Percentiles rank a stretch among this genome's conserved stretches.
These are phyloP conservation scores for Phlebopus sp. DNA, from an alignment of 1,284 basidiomycete species.

Conservation along the genomic window DNA sequence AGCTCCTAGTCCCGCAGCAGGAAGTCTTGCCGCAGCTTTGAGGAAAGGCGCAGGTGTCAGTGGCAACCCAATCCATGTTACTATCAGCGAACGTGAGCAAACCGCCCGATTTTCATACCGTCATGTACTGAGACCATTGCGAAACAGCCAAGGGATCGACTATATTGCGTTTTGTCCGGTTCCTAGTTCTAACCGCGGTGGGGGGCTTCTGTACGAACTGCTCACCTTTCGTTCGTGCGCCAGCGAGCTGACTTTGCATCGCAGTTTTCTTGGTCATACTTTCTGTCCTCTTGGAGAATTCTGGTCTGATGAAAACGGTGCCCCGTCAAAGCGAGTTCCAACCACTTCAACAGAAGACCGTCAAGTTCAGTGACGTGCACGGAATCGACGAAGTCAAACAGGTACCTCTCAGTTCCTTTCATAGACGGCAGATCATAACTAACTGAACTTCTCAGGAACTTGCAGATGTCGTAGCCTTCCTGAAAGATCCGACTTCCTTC, in stretches of 20 bases:
- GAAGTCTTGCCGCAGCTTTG: slow-evolving; percentile 41
- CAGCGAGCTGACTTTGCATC: slow-evolving; percentile 5
- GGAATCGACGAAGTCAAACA: slow-evolving; percentile 94
- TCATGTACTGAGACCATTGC: not conserved
- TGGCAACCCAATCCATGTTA: slow-evolving; percentile 70
- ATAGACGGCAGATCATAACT: not conserved
- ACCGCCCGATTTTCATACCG: not conserved
- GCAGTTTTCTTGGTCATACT: slow-evolving; percentile 79
- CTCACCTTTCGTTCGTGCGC: slow-evolving; percentile 7
- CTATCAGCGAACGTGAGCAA: slow-evolving; percentile 73
- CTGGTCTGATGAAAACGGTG: slow-evolving; percentile 86
- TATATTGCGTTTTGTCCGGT: slow-evolving; percentile 61
- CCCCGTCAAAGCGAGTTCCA: slow-evolving; percentile 76
- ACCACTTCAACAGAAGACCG: slow-evolving; percentile 71
- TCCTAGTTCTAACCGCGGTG: slow-evolving; percentile 49
- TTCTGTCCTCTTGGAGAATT: slow-evolving; percentile 88
- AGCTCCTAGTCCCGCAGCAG: slow-evolving; percentile 36
- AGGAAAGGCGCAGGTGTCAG: slow-evolving; percentile 42
- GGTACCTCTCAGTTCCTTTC: slow-evolving; percentile 35
- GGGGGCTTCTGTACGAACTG: slow-evolving; percentile 56
- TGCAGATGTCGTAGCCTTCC: slow-evolving; percentile 89
- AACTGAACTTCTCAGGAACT: slow-evolving; percentile 59
- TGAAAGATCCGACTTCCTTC: slow-evolving; percentile 88
- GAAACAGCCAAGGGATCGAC: slow-evolving; percentile 62
- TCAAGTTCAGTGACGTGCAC: slow-evolving; percentile 91